Conservation (phyloP, 768 basidiomycete genomes). For the Auricularia sp. region DNA sequence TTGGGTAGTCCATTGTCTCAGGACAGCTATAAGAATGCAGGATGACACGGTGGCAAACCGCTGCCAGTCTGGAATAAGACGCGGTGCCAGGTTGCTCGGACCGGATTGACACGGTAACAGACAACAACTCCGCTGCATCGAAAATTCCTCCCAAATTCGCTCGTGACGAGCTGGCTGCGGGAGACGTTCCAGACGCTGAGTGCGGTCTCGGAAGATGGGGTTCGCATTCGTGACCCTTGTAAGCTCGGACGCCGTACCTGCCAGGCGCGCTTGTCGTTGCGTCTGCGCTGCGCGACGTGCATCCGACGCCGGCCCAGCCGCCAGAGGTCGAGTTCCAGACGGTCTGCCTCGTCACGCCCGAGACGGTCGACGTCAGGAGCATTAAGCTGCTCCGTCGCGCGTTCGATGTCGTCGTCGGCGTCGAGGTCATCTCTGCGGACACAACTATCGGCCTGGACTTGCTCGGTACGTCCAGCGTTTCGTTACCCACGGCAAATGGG, state of each 20-base stretch:
- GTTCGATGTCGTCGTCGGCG: slow-evolving; percentile 82
- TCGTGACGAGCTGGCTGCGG: neutral
- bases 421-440: slow-evolving; percentile 73
- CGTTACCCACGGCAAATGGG: slow-evolving; percentile 11
- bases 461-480: slow-evolving; percentile 53
- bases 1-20: no score
- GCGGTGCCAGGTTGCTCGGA: no score
- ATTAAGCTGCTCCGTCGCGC: slow-evolving; percentile 70
- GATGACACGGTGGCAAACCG: no score
- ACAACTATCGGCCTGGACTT: slow-evolving; percentile 59
- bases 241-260: slow-evolving; percentile 84
- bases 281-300: slow-evolving; percentile 75
- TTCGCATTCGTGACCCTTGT: slow-evolving; percentile 88
- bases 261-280: slow-evolving; percentile 84
- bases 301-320: slow-evolving; percentile 42
- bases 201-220: slow-evolving; percentile 11
- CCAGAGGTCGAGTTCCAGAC: slow-evolving; percentile 66
- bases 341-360: slow-evolving; percentile 89
- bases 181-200: neutral
- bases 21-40: no score
- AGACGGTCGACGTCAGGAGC: slow-evolving; percentile 75
- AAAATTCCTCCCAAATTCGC: neutral
- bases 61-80: no score
- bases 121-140: neutral
- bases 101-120: no score